These are phyloP conservation scores for Arthrobotrys iridis DNA, from an alignment of 2,329 filamentous ascomycete genomes.

Conservation along the genomic window DNA sequence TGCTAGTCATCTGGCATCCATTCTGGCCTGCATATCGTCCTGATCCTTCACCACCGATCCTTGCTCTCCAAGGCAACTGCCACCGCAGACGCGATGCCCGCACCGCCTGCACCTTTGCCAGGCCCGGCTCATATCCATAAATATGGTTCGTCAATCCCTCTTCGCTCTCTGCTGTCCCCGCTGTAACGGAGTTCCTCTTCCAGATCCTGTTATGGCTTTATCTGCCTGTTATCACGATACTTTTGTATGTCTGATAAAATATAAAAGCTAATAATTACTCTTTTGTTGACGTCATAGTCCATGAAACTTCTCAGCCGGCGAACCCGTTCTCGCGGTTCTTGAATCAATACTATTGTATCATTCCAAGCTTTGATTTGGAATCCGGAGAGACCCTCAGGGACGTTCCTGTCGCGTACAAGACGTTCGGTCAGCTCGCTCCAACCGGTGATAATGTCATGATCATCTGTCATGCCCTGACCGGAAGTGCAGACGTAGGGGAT, in stretches of 20 bases:
- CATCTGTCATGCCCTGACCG: slow-evolving; percentile 84
- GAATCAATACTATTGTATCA: slow-evolving; percentile 83
- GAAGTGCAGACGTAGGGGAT: slow-evolving; percentile 83
- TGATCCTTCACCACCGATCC: slow-evolving; percentile 27
- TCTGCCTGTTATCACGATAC: neutral
- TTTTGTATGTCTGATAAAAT: neutral
- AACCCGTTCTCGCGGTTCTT: slow-evolving; percentile 91
- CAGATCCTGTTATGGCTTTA: neutral
- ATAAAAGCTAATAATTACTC: neutral
- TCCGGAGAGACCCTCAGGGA: slow-evolving; percentile 86
- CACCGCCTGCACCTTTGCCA: slow-evolving; percentile 21
- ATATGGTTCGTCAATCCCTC: slow-evolving; percentile 25
- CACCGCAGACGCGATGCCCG: neutral
- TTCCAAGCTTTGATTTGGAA: slow-evolving; percentile 91
- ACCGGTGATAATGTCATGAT: slow-evolving; percentile 75
- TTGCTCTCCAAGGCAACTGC: slow-evolving; percentile 13
- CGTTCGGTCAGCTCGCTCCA: slow-evolving; percentile 70
- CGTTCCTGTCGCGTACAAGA: slow-evolving; percentile 75
- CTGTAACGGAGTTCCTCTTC: too few relatives aligned
- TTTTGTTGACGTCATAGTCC: slow-evolving; percentile 23
- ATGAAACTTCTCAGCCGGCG: slow-evolving; percentile 74
- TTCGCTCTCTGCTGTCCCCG: neutral
- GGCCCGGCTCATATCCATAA: slow-evolving; percentile 15
- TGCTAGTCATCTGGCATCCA: neutral
- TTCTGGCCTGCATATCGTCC: slow-evolving; percentile 5